Evolutionary conservation across 192 early-diverging fungal species (phyloP).

Genomic region (Coemansia sp.): DNA sequence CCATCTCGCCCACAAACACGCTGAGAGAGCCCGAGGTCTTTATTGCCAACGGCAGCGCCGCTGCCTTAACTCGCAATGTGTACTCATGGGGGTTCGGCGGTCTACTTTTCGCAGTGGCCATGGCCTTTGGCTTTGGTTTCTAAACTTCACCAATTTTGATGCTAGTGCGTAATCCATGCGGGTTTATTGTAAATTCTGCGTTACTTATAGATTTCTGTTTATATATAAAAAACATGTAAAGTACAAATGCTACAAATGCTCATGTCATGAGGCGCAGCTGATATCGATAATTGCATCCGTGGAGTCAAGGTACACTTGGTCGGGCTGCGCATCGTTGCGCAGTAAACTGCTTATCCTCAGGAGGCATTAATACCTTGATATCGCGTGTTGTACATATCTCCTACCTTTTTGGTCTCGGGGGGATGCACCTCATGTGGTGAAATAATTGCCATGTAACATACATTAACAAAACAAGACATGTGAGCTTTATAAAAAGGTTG

Average conservation of each 20-base stretch:
- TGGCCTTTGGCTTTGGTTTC: constrained; percentile 25
- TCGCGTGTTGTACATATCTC: background rate
- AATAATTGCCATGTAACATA: constrained; percentile 4
- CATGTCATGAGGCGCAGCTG: background rate
- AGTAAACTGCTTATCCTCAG: background rate
- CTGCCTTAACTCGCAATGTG: background rate
- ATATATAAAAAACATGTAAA: background rate
- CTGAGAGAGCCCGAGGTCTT: constrained; percentile 6
- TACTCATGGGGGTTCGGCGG: constrained; percentile 22
- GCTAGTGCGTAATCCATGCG: background rate
- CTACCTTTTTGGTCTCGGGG: background rate
- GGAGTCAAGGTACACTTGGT: background rate
- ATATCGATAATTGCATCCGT: background rate
- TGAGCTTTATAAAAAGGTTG: background rate
- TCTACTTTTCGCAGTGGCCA: constrained; percentile 9
- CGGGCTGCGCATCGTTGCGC: background rate
- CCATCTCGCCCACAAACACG: constrained; percentile 1
- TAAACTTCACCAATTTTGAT: background rate
- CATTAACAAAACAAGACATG: background rate
- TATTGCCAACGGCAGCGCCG: background rate
- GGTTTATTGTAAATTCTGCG: background rate
- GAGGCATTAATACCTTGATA: background rate
- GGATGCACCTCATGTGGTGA: background rate
- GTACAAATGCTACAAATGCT: background rate
- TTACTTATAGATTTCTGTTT: background rate